These are phyloP conservation scores for Porphyrellus cyaneotinctus DNA, from an alignment of 768 basidiomycete genomes.

Conservation along the genomic window DNA sequence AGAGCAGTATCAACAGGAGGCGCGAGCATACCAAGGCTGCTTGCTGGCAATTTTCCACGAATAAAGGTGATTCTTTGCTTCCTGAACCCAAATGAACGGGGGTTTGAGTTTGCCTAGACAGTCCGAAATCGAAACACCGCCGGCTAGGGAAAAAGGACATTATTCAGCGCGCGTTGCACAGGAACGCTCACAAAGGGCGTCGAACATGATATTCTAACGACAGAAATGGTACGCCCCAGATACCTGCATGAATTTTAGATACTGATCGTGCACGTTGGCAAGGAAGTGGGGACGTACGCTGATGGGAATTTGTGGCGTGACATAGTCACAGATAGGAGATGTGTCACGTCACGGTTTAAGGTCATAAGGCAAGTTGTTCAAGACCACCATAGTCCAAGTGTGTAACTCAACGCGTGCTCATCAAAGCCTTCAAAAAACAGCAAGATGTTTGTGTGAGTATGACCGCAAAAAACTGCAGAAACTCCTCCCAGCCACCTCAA, in stretches of 20 bases:
- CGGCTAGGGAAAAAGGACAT: neutral
- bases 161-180: neutral
- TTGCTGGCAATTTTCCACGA: neutral
- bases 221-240: slow-evolving; percentile 3
- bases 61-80: slow-evolving; percentile 5
- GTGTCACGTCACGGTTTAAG: slow-evolving; percentile 26
- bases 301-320: slow-evolving; percentile 12
- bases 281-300: neutral
- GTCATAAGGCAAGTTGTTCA: slow-evolving; percentile 30
- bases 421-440: slow-evolving; percentile 21
- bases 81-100: neutral
- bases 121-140: slow-evolving; percentile 16
- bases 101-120: neutral
- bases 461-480: slow-evolving; percentile 17
- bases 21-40: neutral
- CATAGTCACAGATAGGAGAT: slow-evolving; percentile 24
- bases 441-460: slow-evolving; percentile 30
- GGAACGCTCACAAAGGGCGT: neutral
- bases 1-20: neutral
- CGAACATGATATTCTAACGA: neutral
- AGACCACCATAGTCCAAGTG: slow-evolving; percentile 23
- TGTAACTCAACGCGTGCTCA: slow-evolving; percentile 29
- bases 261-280: neutral
- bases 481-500: slow-evolving; percentile 1
- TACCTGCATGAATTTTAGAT: neutral